These are phyloP conservation scores for Lipomyces lipofer DNA, from an alignment of 805 yeast species.

Conservation along the genomic window DNA sequence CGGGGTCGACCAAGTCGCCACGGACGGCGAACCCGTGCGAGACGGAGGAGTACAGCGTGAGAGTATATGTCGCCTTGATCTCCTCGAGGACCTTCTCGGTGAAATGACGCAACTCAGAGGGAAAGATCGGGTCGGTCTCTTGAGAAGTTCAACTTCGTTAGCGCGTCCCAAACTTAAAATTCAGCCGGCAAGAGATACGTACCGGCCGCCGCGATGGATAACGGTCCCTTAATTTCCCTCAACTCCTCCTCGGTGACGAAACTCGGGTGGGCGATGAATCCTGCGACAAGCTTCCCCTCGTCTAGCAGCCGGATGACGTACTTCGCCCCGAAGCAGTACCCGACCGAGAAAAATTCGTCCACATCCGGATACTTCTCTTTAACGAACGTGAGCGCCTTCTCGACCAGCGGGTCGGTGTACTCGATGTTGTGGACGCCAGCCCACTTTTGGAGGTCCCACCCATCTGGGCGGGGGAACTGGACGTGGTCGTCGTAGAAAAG, in stretches of 20 bases:
- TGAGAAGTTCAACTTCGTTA: background rate
- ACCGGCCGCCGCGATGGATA: conserved; percentile 71
- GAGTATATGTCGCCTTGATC: conserved; percentile 56
- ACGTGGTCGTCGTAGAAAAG: conserved; percentile 53
- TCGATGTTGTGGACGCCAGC: conserved; percentile 46
- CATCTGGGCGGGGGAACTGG: conserved; percentile 32
- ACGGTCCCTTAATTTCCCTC: conserved; percentile 58
- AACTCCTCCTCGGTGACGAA: conserved; percentile 66
- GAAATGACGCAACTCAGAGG: conserved; percentile 59
- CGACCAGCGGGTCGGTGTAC: conserved; percentile 48
- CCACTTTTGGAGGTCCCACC: conserved; percentile 44
- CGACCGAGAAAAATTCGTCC: conserved; percentile 51
- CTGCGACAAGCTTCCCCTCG: conserved; percentile 43
- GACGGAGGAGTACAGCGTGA: conserved; percentile 62
- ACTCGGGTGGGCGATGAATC: conserved; percentile 77
- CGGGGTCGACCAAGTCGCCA: conserved; percentile 63
- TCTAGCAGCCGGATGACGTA: conserved; percentile 52
- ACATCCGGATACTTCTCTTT: conserved; percentile 45
- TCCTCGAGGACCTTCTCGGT: conserved; percentile 60
- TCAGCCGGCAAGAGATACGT: conserved; percentile 43
- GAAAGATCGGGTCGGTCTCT: conserved; percentile 59
- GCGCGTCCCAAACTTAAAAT: background rate
- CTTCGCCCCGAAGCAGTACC: conserved; percentile 79
- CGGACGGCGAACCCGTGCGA: conserved; percentile 77
- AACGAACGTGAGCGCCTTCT: conserved; percentile 47